Base-by-base conservation (phyloP, 176 grass and related monocot species). In the Ananas comosus region DNA sequence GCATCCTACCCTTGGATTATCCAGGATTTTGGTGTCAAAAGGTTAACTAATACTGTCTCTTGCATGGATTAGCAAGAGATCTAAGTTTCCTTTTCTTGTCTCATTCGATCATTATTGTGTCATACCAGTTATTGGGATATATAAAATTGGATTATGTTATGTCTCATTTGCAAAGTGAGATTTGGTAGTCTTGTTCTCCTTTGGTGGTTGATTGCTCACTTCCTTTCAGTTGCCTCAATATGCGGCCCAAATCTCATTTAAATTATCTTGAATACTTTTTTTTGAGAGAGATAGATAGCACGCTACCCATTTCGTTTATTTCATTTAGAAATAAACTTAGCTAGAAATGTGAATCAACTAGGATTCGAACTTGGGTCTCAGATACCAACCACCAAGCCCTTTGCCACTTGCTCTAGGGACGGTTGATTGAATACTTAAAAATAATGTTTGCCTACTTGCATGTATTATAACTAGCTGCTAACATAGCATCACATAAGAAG, bases 11-110 rank as follows among this genome's bases (percentile, higher is more conserved):
- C 70, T 67, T 64, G 29, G 33, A 24, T 18, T 11, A 33, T 63
- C 33, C 25, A 59, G 66, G 17, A 3, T 59, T 50, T 27, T 12
- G 0, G 48, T 25, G 52, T n/a, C 25, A 72, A 58, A 21, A 11
- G 16, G 16, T 16, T 77, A 90, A 91, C 88, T 86, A 89, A 86
- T 80, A 63, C 75, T 80, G 84, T 88, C 89, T 77, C 49, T 81
- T 83, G 68, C 76, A 22, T 71, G 76, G 47, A 72, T 85, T 74
- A 76, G 77, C 73, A 76, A 74, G 28, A 73, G 23, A 73, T n/a
- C 9, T 63, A 52, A 74, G 70, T 47, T 68, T 63, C 16, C 68
- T 59, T 81, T 11, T 47, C 70, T 77, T 81, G 86, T 88, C 80
- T 83, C 79, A 54, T 70, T 67, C 72, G 81, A 83, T 68, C 58